Conservation (phyloP, 2,329 filamentous ascomycete genomes). For the Beauveria bassiana region DNA sequence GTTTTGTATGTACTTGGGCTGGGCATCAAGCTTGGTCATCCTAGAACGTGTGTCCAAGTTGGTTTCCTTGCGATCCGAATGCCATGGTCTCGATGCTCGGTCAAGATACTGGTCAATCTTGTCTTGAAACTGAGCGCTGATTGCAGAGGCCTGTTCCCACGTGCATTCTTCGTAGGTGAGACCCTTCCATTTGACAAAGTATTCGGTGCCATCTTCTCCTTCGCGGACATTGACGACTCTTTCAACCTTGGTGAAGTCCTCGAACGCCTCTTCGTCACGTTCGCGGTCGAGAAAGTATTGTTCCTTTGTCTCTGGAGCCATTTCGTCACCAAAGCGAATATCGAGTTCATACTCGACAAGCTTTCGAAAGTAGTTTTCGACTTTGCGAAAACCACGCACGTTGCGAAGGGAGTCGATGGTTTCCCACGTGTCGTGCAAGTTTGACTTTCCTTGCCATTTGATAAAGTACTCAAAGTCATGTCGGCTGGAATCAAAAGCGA, state of each 20-base stretch:
- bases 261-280: constrained; percentile 76
- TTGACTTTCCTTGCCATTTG: constrained; percentile 95
- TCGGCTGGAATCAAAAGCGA: constrained; percentile 48
- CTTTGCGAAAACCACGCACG: constrained; percentile 76
- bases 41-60: constrained; percentile 66
- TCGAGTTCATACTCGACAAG: constrained; percentile 72
- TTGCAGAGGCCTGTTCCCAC: constrained; percentile 74
- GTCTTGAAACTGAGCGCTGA: constrained; percentile 72
- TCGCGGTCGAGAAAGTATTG: constrained; percentile 95
- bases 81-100: constrained; percentile 70
- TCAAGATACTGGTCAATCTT: constrained; percentile 91
- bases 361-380: constrained; percentile 93
- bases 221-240: constrained; percentile 79
- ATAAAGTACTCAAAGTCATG: constrained; percentile 87
- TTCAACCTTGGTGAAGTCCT: constrained; percentile 88
- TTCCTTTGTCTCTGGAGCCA: constrained; percentile 78
- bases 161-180: constrained; percentile 91
- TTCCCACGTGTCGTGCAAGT: constrained; percentile 96
- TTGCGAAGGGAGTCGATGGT: constrained; percentile 63
- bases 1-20: constrained; percentile 76
- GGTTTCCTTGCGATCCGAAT: constrained; percentile 70
- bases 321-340: constrained; percentile 66
- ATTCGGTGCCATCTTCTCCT: constrained; percentile 74
- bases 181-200: constrained; percentile 95
- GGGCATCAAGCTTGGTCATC: constrained; percentile 67